Conservation (phyloP, 1,284 basidiomycete genomes). For the Trametes hirsuta region DNA sequence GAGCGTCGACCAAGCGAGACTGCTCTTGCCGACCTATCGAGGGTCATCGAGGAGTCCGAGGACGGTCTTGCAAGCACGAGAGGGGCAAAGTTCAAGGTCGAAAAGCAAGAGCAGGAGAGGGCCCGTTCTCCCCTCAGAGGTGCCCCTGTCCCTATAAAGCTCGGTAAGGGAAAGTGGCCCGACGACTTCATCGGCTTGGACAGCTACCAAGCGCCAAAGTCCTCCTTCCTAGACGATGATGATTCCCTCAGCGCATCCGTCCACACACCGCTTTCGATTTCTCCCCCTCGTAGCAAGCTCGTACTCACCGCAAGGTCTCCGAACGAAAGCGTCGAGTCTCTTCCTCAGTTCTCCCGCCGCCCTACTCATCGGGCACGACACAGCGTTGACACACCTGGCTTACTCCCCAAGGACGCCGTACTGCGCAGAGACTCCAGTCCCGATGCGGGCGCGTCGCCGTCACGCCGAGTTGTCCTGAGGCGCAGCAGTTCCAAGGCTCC, state of each 20-base stretch:
- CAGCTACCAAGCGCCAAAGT: conserved; percentile 45
- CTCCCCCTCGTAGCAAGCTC: conserved; percentile 61
- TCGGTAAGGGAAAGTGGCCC: conserved; percentile 81
- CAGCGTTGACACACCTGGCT: conserved; percentile 47
- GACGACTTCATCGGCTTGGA: conserved; percentile 68
- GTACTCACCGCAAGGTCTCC: conserved; percentile 48
- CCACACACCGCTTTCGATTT: conserved; percentile 48
- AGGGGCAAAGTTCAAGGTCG: conserved; percentile 29
- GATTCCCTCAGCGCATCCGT: conserved; percentile 24
- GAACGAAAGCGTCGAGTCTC: conserved; percentile 51
- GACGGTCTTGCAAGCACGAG: conserved; percentile 53
- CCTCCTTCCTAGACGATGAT: conserved; percentile 31
- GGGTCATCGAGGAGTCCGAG: conserved; percentile 74
- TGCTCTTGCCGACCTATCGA: conserved; percentile 58
- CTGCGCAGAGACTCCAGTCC: conserved; percentile 60
- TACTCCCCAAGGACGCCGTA: conserved; percentile 61
- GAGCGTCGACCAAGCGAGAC: conserved; percentile 68
- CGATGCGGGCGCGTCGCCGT: conserved; percentile 42
- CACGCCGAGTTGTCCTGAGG: conserved; percentile 54
- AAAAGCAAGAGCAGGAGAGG: conserved; percentile 34
- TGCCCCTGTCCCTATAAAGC: conserved; percentile 50
- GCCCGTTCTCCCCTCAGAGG: conserved; percentile 15
- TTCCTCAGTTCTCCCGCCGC: conserved; percentile 51
- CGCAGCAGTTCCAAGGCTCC: conserved; percentile 58
- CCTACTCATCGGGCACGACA: conserved; percentile 67